Base-by-base conservation (phyloP, 257 asterid genomes). In the Cordia subcordata region DNA sequence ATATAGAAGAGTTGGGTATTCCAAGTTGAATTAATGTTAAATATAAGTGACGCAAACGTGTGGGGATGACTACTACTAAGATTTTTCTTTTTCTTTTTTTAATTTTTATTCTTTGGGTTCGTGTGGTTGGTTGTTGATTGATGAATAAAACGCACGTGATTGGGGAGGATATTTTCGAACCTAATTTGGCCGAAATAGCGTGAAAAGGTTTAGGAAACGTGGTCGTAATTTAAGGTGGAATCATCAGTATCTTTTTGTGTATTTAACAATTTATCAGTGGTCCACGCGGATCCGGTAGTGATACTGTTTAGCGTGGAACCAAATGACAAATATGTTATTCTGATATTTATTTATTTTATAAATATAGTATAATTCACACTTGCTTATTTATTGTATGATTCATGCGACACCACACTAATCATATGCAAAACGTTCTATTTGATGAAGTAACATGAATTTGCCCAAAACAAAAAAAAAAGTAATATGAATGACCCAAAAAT, bases 81-180 rank as follows among this genome's bases (percentile, higher is more conserved):
- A 53, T n/a, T n/a, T n/a, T n/a, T n/a, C n/a, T n/a, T n/a, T n/a
- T n/a, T n/a, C n/a, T n/a, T n/a, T n/a, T n/a, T n/a, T n/a, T n/a
- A n/a, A n/a, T n/a, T n/a, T n/a, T n/a, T n/a, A n/a, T n/a, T n/a
- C n/a, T n/a, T n/a, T n/a, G n/a, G n/a, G n/a, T n/a, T n/a, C n/a
- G n/a, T 54, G 63, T 54, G 20, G 50, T 69, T 55, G 20, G n/a
- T n/a, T 13, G 11, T 10, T 39, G 38, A 8, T 23, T 57, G 62
- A 39, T 17, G 55, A 74, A 71, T 60, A 68, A 79, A 71, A 58
- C 70, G 79, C 89, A 87, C 96, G 94, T 85, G 91, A 61, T 52
- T 27, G 59, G n/a, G 61, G 55, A 68, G 73, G 83, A 74, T 65
- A 75, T 78, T 73, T 75, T 72, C 71, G 64, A 8, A 27, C 51